phyloP scores from a whole-genome alignment of 2,329 filamentous ascomycete species.

The Claviceps quebecensis region DNA sequence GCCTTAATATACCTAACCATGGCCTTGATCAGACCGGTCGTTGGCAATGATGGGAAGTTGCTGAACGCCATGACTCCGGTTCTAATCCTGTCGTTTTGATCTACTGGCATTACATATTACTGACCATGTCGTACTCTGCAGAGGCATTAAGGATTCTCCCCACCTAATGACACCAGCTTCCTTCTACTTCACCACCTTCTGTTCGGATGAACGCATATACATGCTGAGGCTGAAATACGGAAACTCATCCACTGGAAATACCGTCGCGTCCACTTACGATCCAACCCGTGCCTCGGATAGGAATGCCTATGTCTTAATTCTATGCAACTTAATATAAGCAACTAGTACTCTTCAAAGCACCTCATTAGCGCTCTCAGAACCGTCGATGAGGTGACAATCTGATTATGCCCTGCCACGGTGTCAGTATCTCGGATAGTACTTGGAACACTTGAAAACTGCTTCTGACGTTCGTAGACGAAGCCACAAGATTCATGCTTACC shows the following conservation, averaged over 20 bases:
- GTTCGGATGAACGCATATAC: too few relatives aligned
- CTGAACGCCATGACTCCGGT: too few relatives aligned
- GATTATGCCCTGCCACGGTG: constrained; percentile 46
- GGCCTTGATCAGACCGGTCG: too few relatives aligned
- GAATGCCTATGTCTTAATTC: not conserved
- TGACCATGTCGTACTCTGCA: not conserved
- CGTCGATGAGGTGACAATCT: constrained; percentile 50
- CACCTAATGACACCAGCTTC: not conserved
- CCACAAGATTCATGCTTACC: constrained; percentile 24
- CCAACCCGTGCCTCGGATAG: too few relatives aligned
- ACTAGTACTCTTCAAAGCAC: constrained; percentile 35
- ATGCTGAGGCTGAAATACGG: too few relatives aligned
- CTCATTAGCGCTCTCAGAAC: constrained; percentile 51
- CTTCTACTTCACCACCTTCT: too few relatives aligned
- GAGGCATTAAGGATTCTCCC: not conserved
- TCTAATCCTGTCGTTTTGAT: not conserved
- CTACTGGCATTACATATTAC: not conserved
- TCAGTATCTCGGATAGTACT: not conserved
- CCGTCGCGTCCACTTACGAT: too few relatives aligned
- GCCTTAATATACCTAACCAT: too few relatives aligned
- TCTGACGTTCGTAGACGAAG: not conserved
- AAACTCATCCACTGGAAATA: too few relatives aligned
- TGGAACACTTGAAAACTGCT: not conserved
- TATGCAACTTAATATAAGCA: not conserved
- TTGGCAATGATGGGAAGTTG: too few relatives aligned